phyloP scores from a whole-genome alignment of 2,329 filamentous ascomycete species.

The Dothideomycetes sp. region DNA sequence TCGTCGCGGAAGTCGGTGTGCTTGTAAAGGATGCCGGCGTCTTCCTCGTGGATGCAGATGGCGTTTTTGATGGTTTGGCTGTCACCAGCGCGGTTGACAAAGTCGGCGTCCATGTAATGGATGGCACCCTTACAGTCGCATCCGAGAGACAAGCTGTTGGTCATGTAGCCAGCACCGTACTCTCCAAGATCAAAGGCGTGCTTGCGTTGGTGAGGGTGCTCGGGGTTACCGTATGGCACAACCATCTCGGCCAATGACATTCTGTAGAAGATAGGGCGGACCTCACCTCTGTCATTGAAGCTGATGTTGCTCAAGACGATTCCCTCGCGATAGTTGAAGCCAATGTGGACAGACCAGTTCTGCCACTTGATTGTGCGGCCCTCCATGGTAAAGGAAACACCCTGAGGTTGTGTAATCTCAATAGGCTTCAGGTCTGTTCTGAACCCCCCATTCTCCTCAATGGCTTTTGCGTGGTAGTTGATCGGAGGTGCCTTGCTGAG shows the following conservation, averaged over 20 bases:
- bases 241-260: constrained; percentile 90
- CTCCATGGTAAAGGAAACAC: constrained; percentile 71
- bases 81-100: constrained; percentile 59
- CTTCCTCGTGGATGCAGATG: constrained; percentile 91
- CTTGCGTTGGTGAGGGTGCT: constrained; percentile 69
- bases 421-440: constrained; percentile 73
- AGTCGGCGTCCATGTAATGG: constrained; percentile 81
- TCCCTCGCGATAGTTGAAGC: constrained; percentile 90
- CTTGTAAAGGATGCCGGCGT: constrained; percentile 85
- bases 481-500: constrained; percentile 60
- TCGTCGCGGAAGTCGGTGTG: constrained; percentile 80
- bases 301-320: constrained; percentile 84
- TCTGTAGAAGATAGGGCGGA: constrained; percentile 76
- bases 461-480: constrained; percentile 67
- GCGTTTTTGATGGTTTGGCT: constrained; percentile 81
- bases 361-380: constrained; percentile 75
- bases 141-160: constrained; percentile 47
- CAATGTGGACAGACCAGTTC: constrained; percentile 86
- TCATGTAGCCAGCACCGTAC: constrained; percentile 75
- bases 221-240: constrained; percentile 75
- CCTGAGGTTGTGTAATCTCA: constrained; percentile 78
- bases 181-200: constrained; percentile 69
- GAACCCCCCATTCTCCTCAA: constrained; percentile 66
- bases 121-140: constrained; percentile 86
- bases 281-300: constrained; percentile 60